A percentile compares a stretch with the other conserved stretches of the same genome.
Conservation (phyloP, 2,329 filamentous ascomycete genomes). For the Grosmannia clavigera region DNA sequence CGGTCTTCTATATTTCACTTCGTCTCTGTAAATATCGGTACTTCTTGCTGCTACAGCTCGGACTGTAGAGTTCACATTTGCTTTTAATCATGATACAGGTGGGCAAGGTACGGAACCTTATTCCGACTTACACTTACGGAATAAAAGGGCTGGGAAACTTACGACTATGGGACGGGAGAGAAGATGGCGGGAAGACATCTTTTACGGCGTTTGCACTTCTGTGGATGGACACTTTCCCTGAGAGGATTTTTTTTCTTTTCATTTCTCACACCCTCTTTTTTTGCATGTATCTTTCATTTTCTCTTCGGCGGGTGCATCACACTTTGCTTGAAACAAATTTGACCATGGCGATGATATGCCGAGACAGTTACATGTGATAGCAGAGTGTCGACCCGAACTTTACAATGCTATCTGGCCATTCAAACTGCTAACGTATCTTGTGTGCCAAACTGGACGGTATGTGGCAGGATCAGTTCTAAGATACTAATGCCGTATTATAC, state of each 20-base stretch:
- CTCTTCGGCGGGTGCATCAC: background rate
- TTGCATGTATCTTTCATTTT: background rate
- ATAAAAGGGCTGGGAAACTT: background rate
- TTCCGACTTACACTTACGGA: background rate
- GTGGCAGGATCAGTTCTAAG: background rate
- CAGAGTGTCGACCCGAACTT: background rate
- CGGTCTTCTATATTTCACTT: slow-evolving; percentile 1
- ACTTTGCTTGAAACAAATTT: slow-evolving; percentile 1
- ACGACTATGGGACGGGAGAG: background rate
- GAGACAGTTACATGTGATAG: background rate
- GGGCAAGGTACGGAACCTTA: background rate
- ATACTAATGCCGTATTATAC: background rate
- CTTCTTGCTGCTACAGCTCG: background rate
- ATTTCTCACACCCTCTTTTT: background rate
- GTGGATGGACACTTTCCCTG: background rate
- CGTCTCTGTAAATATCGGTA: slow-evolving; percentile 10
- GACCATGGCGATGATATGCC: background rate
- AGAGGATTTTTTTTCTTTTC: background rate
- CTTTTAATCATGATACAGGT: background rate
- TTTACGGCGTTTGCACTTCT: background rate
- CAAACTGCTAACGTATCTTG: background rate
- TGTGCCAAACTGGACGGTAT: background rate
- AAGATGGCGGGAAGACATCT: background rate
- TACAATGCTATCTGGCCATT: too few relatives aligned
- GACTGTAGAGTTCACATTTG: background rate